Conservation (phyloP, 2,329 filamentous ascomycete species). For the Emmonsiellopsis sp. region DNA sequence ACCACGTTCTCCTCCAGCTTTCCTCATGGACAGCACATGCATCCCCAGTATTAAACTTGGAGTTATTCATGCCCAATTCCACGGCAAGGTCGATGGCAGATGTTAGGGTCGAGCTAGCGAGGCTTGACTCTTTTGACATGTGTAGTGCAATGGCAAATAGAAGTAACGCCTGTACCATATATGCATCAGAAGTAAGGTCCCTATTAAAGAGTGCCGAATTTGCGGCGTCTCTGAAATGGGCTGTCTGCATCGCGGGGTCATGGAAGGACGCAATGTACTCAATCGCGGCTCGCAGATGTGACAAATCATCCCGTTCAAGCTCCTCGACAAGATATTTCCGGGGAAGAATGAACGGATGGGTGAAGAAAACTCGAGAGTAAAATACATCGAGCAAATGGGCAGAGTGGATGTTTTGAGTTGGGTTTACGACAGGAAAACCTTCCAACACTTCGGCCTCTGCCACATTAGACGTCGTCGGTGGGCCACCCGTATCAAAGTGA, state of each 20-base stretch:
- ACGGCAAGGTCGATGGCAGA: conserved; percentile 3
- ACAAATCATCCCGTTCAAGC: not conserved
- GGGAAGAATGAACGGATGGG: conserved; percentile 3
- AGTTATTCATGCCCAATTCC: conserved; percentile 2
- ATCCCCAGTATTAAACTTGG: not conserved
- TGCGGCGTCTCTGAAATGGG: not conserved
- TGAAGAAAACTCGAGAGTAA: conserved; percentile 1
- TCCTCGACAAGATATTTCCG: conserved; percentile 3
- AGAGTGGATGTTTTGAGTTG: not conserved
- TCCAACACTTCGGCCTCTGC: not conserved
- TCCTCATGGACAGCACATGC: not conserved
- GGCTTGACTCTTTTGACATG: not conserved
- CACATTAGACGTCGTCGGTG: not conserved
- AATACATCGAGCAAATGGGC: conserved; percentile 4
- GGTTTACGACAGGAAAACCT: not conserved
- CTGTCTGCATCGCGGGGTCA: conserved; percentile 4
- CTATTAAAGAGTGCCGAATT: not conserved
- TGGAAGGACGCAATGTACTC: conserved; percentile 2
- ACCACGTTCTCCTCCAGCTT: conserved; percentile 5
- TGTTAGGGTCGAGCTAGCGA: not conserved
- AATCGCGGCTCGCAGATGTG: not conserved
- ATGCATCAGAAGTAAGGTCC: not conserved
- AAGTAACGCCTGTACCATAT: conserved; percentile 4
- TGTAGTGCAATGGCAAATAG: conserved; percentile 3
- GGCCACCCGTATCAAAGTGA: not conserved